Base-by-base conservation (phyloP, 192 early-diverging fungal species). In the Coemansia sp. region DNA sequence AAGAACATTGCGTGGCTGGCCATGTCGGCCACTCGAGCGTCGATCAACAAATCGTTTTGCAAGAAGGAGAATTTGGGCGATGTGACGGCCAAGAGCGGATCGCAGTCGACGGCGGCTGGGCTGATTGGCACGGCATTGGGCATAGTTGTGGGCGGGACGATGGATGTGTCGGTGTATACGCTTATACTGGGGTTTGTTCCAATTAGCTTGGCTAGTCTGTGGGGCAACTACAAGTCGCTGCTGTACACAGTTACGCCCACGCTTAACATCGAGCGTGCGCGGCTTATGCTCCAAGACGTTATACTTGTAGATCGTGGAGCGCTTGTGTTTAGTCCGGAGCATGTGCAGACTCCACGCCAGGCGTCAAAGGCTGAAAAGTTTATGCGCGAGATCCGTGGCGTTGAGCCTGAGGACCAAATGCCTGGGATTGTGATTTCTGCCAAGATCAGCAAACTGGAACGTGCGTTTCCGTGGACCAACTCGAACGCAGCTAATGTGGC, bases 1-100 rank as follows among this genome's bases (percentile, higher is more conserved):
- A 91, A 90, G 65, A 95, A 94, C 70, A 89, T 95, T 57, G 87
- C 90, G 17, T 95, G 91, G 90, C 70, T 95, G 51, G 91, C 93
- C 8, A 83, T 85, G 26, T 87, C 85, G 17, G 93, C 93, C 1
- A 88, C 93, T 19, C 80, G 87, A 53, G 92, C 92, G 6, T 83
- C 88, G n/a, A 93, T 95, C 62, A 87, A 92, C 74, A 85, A 87
- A 65, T 85, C 87, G 2, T 91, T 94, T 72, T 82, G 85, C 9
- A 57, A 77, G 5, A 74, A 85, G 48, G 87, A 93, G 65, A 95
- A 94, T 59, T 69, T 94, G 25, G 93, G 93, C 26, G 93, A 94
- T 51, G 77, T 94, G 47, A 94, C 91, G 2, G 93, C 86, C 47
- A 94, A 94, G 61, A 70, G 84, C 10, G 93, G 91, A 8, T 92